Evolutionary conservation across 306 rosid species (phyloP).

Genomic region (Erythrophleum fordii): DNA sequence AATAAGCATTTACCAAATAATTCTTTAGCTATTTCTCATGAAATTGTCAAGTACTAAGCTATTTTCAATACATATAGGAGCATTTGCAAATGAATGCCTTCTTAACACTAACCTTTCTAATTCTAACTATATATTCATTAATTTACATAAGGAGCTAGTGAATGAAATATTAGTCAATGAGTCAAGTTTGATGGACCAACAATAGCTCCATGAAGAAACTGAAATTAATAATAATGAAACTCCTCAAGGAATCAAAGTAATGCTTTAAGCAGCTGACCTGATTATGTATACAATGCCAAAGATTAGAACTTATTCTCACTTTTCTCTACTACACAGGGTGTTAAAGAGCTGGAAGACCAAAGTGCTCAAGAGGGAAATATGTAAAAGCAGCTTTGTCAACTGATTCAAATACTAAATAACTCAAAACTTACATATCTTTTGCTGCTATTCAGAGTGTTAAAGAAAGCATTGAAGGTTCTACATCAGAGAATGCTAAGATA

Average conservation of each 20-base stretch:
- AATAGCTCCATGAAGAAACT: too few species aligned
- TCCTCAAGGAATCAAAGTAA: background rate
- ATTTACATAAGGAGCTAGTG: background rate
- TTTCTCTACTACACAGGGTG: background rate
- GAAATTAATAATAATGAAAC: background rate
- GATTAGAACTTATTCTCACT: background rate
- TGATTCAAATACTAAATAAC: background rate
- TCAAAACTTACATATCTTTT: background rate
- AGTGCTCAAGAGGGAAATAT: background rate
- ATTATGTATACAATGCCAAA: background rate
- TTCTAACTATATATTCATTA: too few species aligned
- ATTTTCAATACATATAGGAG: too few species aligned
- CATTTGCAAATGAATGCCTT: too few species aligned
- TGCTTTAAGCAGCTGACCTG: background rate
- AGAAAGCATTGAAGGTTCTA: background rate
- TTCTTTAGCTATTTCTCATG: too few species aligned
- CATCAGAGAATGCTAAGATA: background rate
- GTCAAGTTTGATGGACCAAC: background rate
- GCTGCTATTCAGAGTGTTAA: constrained; percentile 9
- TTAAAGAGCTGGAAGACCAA: background rate
- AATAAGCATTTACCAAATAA: background rate
- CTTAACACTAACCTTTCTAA: too few species aligned
- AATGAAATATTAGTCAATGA: background rate
- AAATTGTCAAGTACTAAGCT: too few species aligned
- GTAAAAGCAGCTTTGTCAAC: too few species aligned